Conservation (phyloP, 2,329 filamentous ascomycete species). For the Colletotrichum ledebouriae region DNA sequence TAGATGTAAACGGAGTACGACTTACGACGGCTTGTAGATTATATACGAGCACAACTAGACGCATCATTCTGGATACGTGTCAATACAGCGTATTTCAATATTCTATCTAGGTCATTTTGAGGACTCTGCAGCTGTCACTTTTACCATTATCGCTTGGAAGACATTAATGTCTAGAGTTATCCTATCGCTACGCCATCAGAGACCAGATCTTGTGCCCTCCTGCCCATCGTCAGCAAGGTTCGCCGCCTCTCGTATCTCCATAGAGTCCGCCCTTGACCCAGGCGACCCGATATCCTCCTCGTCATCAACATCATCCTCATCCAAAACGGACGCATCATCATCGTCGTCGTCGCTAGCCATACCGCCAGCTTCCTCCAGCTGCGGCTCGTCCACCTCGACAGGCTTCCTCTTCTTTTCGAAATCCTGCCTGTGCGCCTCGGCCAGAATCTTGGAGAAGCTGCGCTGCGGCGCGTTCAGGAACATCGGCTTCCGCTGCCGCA, state of each 20-base stretch:
- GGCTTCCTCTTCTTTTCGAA: conserved; percentile 82
- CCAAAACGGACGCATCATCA: conserved; percentile 36
- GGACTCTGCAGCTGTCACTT: too few relatives aligned
- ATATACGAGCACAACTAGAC: conserved; percentile 29
- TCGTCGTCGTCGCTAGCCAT: conserved; percentile 47
- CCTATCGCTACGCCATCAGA: neutral
- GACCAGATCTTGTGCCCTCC: conserved; percentile 35
- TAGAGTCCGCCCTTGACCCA: conserved; percentile 40
- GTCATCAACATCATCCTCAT: conserved; percentile 50
- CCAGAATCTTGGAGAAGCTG: conserved; percentile 74
- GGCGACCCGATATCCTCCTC: conserved; percentile 49
- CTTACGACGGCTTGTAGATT: conserved; percentile 34
- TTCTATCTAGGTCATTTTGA: too few relatives aligned
- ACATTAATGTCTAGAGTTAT: conserved; percentile 7
- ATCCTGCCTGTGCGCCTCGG: conserved; percentile 88
- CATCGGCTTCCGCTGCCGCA: conserved; percentile 45
- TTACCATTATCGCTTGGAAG: conserved; percentile 2
- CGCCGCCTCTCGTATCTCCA: conserved; percentile 49
- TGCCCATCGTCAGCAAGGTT: conserved; percentile 22
- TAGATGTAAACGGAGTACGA: conserved; percentile 7
- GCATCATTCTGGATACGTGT: conserved; percentile 13
- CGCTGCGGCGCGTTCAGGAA: conserved; percentile 45
- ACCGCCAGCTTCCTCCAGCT: conserved; percentile 45
- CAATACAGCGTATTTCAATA: neutral
- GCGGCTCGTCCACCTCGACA: conserved; percentile 37